Conservation (phyloP, 805 yeast species). For the Lipomyces sp. region DNA sequence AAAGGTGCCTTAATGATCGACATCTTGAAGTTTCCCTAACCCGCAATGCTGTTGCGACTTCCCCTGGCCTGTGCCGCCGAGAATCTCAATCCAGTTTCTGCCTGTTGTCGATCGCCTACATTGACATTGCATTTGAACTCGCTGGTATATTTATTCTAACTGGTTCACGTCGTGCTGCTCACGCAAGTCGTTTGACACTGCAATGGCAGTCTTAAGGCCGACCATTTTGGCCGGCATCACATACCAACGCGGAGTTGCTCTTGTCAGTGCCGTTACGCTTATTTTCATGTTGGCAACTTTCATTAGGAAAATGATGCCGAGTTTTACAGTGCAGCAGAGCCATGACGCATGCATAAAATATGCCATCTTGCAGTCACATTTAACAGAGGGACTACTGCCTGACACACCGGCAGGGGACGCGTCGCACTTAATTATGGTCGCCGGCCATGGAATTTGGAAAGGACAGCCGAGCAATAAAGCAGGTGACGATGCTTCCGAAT, state of each 20-base stretch:
- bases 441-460: conserved; percentile 71
- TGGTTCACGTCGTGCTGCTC: neutral
- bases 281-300: neutral
- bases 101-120: too few relatives aligned
- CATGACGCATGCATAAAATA: neutral
- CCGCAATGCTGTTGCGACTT: too few relatives aligned
- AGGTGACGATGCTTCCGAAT: conserved; percentile 59
- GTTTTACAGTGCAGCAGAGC: neutral
- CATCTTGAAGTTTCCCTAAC: too few relatives aligned
- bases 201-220: neutral
- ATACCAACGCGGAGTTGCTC: neutral
- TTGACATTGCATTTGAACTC: too few relatives aligned
- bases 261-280: neutral
- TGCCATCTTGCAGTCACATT: neutral
- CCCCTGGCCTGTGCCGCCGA: too few relatives aligned
- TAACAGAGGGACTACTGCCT: neutral
- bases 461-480: conserved; percentile 44
- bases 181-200: neutral
- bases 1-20: too few relatives aligned
- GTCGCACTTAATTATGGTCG: conserved; percentile 53
- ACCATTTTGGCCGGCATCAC: neutral
- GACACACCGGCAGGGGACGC: conserved; percentile 24
- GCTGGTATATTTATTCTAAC: neutral
- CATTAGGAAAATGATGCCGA: neutral
- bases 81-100: too few relatives aligned